phyloP scores from a whole-genome alignment of 495 filamentous ascomycete species.

The Aspergillus egyptiacus region DNA sequence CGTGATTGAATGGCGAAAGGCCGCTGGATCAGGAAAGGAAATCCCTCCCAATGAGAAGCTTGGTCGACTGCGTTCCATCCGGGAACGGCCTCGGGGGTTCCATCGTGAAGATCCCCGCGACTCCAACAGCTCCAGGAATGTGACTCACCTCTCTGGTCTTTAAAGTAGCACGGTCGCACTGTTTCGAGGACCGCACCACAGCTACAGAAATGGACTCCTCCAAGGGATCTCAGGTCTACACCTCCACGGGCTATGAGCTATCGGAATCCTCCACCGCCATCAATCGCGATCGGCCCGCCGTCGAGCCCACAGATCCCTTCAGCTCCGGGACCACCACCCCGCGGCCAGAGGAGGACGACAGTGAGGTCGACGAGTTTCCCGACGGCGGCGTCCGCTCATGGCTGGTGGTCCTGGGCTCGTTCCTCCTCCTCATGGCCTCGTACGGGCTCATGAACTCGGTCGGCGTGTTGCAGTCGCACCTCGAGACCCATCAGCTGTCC shows the following conservation, averaged over 20 bases:
- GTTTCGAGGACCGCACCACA: too few relatives aligned
- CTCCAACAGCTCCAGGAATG: too few relatives aligned
- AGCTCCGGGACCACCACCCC: not conserved
- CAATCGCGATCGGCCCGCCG: not conserved
- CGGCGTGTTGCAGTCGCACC: slow-evolving; percentile 59
- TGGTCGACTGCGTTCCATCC: too few relatives aligned
- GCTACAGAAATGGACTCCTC: not conserved
- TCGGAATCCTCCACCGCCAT: not conserved
- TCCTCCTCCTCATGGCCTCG: slow-evolving; percentile 53
- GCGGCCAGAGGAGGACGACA: not conserved
- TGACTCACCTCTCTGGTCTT: not conserved
- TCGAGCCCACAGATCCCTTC: not conserved
- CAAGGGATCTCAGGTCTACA: not conserved
- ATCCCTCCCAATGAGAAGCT: not conserved
- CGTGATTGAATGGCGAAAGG: too few relatives aligned
- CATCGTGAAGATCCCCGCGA: too few relatives aligned
- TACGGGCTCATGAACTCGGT: slow-evolving; percentile 59
- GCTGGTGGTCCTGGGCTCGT: slow-evolving; percentile 60
- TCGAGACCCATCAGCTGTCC: slow-evolving; percentile 52
- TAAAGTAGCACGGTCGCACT: too few relatives aligned
- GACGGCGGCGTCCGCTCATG: slow-evolving; percentile 57
- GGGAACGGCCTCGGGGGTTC: too few relatives aligned
- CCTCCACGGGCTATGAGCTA: slow-evolving; percentile 3
- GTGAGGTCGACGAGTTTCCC: slow-evolving; percentile 41
- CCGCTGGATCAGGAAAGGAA: not conserved